Evolutionary conservation across 1,284 basidiomycete genomes (phyloP).

Genomic region (Cerioporus squamosus): DNA sequence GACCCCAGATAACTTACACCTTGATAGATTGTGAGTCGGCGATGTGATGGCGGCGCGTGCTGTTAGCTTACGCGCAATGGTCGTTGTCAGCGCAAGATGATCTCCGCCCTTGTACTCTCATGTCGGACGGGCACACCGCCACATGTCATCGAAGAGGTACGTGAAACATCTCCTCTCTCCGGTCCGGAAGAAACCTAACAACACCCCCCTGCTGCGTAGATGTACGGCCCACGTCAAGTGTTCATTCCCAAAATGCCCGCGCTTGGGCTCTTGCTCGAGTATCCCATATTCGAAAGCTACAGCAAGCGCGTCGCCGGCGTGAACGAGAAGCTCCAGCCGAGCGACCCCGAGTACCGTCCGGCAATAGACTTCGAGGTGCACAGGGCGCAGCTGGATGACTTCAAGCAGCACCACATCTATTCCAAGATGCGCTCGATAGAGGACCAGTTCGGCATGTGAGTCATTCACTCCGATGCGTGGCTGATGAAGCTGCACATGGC

Average conservation of each 20-base stretch:
- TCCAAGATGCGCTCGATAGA: conserved; percentile 85
- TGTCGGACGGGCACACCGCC: conserved; percentile 78
- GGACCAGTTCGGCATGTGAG: conserved; percentile 78
- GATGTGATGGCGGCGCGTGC: neutral
- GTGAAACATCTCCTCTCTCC: neutral
- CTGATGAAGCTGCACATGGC: neutral
- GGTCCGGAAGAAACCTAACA: neutral
- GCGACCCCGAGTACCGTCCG: conserved; percentile 61
- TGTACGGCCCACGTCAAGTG: conserved; percentile 78
- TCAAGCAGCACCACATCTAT: conserved; percentile 88
- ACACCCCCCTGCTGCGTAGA: conserved; percentile 9
- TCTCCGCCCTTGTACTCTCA: conserved; percentile 82
- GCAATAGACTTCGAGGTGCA: conserved; percentile 76
- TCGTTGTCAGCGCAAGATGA: conserved; percentile 91
- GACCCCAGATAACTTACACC: neutral
- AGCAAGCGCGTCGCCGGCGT: conserved; percentile 63
- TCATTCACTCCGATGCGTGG: conserved; percentile 20
- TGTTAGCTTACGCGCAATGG: neutral
- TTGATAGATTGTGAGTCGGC: conserved; percentile 33
- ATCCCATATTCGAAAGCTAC: conserved; percentile 88
- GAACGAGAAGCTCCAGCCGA: conserved; percentile 60
- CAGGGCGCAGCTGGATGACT: conserved; percentile 67
- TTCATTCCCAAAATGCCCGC: conserved; percentile 97
- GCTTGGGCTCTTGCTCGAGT: conserved; percentile 92
- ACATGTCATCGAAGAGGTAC: conserved; percentile 73